Base-by-base conservation (phyloP, 179 eudicot genomes). In the Silene coronaria region DNA sequence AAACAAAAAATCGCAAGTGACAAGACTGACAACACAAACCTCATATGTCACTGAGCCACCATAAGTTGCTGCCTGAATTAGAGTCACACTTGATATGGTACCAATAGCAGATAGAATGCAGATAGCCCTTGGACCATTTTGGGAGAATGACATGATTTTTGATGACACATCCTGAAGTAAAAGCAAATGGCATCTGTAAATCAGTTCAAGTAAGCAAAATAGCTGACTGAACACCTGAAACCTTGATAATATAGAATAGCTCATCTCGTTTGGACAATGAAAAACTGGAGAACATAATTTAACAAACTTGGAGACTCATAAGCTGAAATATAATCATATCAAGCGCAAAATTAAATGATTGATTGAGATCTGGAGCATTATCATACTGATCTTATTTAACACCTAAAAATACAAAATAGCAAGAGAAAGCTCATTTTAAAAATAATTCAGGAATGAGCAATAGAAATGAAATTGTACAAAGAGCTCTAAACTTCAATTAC, bases 11-110 rank as follows among this genome's bases (percentile, higher is more conserved):
- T 48, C 42, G n/a, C 9, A 63, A 23, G 46, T 27, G 59, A 22
- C 22, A 67, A 21, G 28, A 82, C 82, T 27, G 59, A 22, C 22
- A 67, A 21, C 42, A 82, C 82, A 84, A 79, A 91, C 97, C 97
- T 91, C 97, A 26, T 89, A 91, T 60, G 97, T 89, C 67, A 90
- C 89, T 38, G 89, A 87, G 78, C 91, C 94, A 77, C 97, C 97
- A 26, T 91, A 86, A 30, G 90, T 88, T 59, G 93, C 88, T n/a
- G 91, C 85, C 85, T 89, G 93, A 61, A 89, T 87, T 62, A 91
- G 90, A 27, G 97, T 91, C 75, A 89, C 97, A 77, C 85, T 88
- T 19, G 94, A 88, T 79, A 91, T 82, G 70, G 90, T 81, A 72
- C 97, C 97, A 75, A 77, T 88, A 22, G 93, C 97, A 76, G 97